phyloP scores from a whole-genome alignment of 75 land plant genomes.

The Cunninghamia lanceolata region DNA sequence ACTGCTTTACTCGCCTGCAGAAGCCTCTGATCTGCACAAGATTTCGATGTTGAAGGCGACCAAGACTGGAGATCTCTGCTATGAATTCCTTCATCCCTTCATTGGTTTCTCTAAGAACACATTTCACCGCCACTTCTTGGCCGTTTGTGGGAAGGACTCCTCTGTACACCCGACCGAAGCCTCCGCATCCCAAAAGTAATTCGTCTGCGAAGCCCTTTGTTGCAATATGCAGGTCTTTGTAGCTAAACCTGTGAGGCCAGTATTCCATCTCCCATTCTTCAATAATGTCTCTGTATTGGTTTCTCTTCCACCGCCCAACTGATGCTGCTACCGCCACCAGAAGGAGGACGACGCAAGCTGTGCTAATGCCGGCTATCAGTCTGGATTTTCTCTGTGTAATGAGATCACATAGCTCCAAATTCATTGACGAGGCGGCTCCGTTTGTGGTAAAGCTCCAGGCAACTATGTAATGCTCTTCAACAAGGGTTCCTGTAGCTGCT shows the following conservation, averaged over 20 bases:
- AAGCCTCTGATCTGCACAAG: constrained; percentile 56
- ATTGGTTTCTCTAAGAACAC: constrained; percentile 37
- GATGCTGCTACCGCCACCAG: neutral
- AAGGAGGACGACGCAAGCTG: neutral
- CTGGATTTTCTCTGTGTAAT: too few relatives aligned
- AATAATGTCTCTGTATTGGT: constrained; percentile 11
- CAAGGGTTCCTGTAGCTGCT: too few relatives aligned
- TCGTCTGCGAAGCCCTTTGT: constrained; percentile 45
- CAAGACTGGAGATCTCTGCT: constrained; percentile 49
- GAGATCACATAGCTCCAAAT: too few relatives aligned
- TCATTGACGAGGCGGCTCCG: too few relatives aligned
- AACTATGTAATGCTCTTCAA: too few relatives aligned
- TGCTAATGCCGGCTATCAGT: too few relatives aligned
- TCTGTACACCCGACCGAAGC: constrained; percentile 46
- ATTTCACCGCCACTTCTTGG: constrained; percentile 44
- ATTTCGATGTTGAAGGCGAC: constrained; percentile 61
- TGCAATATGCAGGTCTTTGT: constrained; percentile 39
- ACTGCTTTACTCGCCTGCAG: constrained; percentile 34
- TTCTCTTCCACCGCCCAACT: neutral
- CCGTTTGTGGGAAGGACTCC: constrained; percentile 21
- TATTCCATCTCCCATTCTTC: constrained; percentile 46
- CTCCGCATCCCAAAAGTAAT: constrained; percentile 38
- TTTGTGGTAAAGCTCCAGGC: too few relatives aligned
- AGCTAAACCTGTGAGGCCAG: constrained; percentile 35
- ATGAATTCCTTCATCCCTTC: constrained; percentile 67